phyloP scores from a whole-genome alignment of 176 grass and related monocot genomes.

The Musa troglodytarum region DNA sequence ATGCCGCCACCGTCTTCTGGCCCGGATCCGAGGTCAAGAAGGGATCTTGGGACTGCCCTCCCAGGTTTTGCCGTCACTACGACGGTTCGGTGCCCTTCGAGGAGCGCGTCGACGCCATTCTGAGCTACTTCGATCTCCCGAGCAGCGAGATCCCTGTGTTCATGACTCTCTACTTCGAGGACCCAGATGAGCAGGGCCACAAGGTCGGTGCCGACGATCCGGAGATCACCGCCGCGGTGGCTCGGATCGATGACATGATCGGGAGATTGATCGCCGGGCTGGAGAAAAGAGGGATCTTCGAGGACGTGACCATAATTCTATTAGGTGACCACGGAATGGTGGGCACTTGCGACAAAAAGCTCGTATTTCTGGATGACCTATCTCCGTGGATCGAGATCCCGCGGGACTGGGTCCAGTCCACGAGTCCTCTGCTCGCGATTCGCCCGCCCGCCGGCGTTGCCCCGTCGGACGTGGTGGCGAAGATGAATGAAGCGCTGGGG shows the following conservation, averaged over 20 bases:
- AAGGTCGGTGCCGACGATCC: constrained; percentile 82
- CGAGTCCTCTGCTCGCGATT: constrained; percentile 60
- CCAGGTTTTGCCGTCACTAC: constrained; percentile 58
- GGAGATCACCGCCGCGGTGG: constrained; percentile 44
- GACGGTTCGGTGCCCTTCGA: constrained; percentile 71
- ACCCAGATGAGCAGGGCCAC: constrained; percentile 91
- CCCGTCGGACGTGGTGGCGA: constrained; percentile 44
- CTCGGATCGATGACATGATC: constrained; percentile 52
- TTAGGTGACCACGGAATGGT: constrained; percentile 92
- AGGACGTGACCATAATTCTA: constrained; percentile 82
- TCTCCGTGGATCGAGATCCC: constrained; percentile 59
- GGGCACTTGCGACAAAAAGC: constrained; percentile 69
- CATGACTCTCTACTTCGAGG: constrained; percentile 84
- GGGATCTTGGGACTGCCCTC: constrained; percentile 57
- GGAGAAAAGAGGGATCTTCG: constrained; percentile 62
- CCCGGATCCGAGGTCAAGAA: constrained; percentile 72
- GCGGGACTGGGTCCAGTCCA: constrained; percentile 56
- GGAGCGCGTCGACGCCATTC: constrained; percentile 53
- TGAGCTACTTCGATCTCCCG: constrained; percentile 74
- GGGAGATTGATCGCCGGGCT: constrained; percentile 69
- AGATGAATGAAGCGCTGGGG: constrained; percentile 80
- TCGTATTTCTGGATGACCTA: constrained; percentile 57
- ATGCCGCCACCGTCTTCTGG: constrained; percentile 76
- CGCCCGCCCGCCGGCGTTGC: constrained; percentile 41
- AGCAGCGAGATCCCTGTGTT: constrained; percentile 54